phyloP scores from a whole-genome alignment of 768 basidiomycete species.

The Peribolospora baueri region DNA sequence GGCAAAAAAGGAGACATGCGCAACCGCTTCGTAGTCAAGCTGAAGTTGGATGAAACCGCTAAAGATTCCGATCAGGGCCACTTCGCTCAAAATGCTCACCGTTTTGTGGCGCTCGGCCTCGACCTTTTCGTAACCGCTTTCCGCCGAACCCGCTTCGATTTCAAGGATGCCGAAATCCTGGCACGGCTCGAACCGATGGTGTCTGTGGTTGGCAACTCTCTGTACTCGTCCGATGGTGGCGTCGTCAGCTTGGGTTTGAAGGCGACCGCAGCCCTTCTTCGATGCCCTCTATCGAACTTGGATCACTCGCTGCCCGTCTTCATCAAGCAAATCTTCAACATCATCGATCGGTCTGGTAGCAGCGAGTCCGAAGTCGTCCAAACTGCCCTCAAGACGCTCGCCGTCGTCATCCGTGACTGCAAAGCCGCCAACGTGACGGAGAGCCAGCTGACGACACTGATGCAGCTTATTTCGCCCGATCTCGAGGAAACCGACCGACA shows the following conservation, averaged over 20 bases:
- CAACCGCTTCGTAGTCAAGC: conserved; percentile 49
- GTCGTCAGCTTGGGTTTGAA: conserved; percentile 56
- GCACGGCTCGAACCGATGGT: conserved; percentile 73
- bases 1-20: conserved; percentile 7
- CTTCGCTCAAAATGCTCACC: conserved; percentile 66
- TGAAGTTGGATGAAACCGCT: conserved; percentile 24
- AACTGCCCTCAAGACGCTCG: conserved; percentile 61
- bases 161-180: conserved; percentile 45
- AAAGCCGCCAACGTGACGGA: conserved; percentile 60
- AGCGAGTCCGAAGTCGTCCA: conserved; percentile 80
- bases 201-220: conserved; percentile 61
- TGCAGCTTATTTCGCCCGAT: conserved; percentile 68
- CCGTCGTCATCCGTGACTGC: conserved; percentile 71
- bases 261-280: conserved; percentile 51
- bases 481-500: conserved; percentile 74
- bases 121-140: conserved; percentile 74
- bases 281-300: conserved; percentile 55
- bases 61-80: conserved; percentile 31
- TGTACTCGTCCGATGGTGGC: conserved; percentile 56
- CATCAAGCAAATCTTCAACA: conserved; percentile 55
- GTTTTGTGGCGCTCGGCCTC: conserved; percentile 75
- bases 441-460: conserved; percentile 60
- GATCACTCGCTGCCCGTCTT: conserved; percentile 55
- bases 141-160: conserved; percentile 62
- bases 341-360: conserved; percentile 56